Conservation (phyloP, 768 basidiomycete genomes). For the Agrocybe chaxingu region DNA sequence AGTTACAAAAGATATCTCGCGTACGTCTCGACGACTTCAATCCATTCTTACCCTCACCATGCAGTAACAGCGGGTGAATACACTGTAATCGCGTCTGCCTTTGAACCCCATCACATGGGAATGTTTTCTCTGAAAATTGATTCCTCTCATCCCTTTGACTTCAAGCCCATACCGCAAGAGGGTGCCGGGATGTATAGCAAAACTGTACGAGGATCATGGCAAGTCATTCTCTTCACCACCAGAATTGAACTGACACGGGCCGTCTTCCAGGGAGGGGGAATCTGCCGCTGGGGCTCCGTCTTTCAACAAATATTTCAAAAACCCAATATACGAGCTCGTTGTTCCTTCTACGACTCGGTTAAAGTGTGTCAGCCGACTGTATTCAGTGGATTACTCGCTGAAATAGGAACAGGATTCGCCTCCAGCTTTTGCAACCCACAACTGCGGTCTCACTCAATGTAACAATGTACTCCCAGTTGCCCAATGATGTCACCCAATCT, state of each 20-base stretch:
- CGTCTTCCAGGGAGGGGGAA: conserved; percentile 42
- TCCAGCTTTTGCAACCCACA: conserved; percentile 53
- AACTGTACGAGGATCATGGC: conserved; percentile 73
- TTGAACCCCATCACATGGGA: conserved; percentile 70
- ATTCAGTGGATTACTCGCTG: not conserved
- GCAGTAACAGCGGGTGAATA: conserved; percentile 66
- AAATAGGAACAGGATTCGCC: conserved; percentile 51
- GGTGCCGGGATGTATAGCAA: conserved; percentile 90
- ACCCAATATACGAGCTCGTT: conserved; percentile 67
- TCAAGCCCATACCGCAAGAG: conserved; percentile 73
- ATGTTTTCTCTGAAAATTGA: conserved; percentile 63
- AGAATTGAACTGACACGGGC: not conserved
- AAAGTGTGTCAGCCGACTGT: conserved; percentile 38
- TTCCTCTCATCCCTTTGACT: conserved; percentile 55
- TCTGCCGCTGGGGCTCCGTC: conserved; percentile 71
- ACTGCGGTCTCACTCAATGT: conserved; percentile 53
- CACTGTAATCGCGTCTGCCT: conserved; percentile 81
- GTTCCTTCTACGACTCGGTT: conserved; percentile 51
- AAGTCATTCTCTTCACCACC: conserved; percentile 14
- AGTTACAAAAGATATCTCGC: conserved; percentile 43
- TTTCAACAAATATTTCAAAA: conserved; percentile 58
- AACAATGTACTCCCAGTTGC: conserved; percentile 45
- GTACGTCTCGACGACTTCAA: conserved; percentile 34
- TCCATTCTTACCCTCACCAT: not conserved
- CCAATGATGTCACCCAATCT: conserved; percentile 12